Evolutionary conservation across 2,329 filamentous ascomycete genomes (phyloP).

Genomic region (Eutypa lata): DNA sequence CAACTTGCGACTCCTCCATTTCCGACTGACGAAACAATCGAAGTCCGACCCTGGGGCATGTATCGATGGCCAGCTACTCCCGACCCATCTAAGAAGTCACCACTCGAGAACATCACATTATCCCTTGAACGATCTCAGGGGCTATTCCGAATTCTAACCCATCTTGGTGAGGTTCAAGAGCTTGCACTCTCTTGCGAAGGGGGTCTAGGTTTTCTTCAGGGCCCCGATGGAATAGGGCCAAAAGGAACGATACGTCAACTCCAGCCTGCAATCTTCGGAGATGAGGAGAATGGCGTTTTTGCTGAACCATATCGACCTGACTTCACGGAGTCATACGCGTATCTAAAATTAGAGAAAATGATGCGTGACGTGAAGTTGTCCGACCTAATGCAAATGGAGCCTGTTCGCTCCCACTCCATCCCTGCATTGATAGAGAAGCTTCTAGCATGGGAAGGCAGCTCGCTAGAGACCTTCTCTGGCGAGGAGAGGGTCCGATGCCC

Average conservation of each 20-base stretch:
- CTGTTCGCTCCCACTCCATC: too few species aligned
- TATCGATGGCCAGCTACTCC: constrained; percentile 61
- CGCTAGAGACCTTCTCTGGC: background rate
- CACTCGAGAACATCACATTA: constrained; percentile 58
- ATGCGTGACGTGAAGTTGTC: constrained; percentile 1
- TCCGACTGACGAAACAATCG: constrained; percentile 53
- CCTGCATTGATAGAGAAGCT: background rate
- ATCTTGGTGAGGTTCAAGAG: constrained; percentile 53
- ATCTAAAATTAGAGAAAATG: constrained; percentile 6
- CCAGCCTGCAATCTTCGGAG: constrained; percentile 33
- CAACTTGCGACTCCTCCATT: constrained; percentile 47
- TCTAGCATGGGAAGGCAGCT: background rate
- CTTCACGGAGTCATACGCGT: constrained; percentile 2
- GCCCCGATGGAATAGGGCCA: constrained; percentile 62
- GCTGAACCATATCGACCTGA: background rate
- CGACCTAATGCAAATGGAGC: too few species aligned
- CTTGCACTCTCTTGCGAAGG: constrained; percentile 67
- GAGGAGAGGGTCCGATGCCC: constrained; percentile 6
- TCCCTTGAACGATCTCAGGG: constrained; percentile 61
- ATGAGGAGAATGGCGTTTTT: constrained; percentile 4
- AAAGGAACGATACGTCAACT: constrained; percentile 40
- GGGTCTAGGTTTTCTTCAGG: constrained; percentile 64
- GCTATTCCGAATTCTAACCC: constrained; percentile 59
- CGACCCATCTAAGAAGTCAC: constrained; percentile 56
- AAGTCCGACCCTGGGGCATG: constrained; percentile 59